These are phyloP conservation scores for Aspergillus arachidicola DNA, from an alignment of 2,329 filamentous ascomycete species.

Conservation along the genomic window DNA sequence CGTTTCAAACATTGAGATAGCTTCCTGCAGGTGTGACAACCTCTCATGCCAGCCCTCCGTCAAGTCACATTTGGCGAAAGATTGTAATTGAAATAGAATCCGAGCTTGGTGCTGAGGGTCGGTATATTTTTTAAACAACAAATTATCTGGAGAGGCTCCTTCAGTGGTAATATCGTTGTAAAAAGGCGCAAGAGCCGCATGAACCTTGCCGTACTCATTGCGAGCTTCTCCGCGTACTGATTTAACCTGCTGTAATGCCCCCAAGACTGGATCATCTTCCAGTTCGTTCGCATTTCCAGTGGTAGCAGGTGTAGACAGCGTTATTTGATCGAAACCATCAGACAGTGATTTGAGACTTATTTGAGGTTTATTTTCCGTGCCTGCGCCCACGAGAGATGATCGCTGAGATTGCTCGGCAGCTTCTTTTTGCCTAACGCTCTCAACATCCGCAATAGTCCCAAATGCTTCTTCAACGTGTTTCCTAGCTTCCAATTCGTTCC, in stretches of 20 bases:
- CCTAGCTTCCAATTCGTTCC: constrained; percentile 87
- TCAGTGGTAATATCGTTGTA: constrained; percentile 79
- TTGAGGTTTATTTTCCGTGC: constrained; percentile 19
- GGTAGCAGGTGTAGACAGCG: constrained; percentile 49
- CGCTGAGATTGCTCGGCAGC: constrained; percentile 19
- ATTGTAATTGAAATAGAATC: constrained; percentile 79
- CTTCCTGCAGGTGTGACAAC: constrained; percentile 70
- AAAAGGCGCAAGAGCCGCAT: constrained; percentile 83
- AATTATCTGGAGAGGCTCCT: constrained; percentile 72
- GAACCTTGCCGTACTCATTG: constrained; percentile 87
- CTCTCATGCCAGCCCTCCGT: constrained; percentile 72
- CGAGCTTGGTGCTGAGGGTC: constrained; percentile 89
- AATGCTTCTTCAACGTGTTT: constrained; percentile 73
- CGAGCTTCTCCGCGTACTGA: constrained; percentile 84
- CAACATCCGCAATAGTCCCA: constrained; percentile 31
- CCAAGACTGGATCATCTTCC: constrained; percentile 67
- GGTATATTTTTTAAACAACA: constrained; percentile 82
- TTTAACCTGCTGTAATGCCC: constrained; percentile 68
- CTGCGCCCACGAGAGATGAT: constrained; percentile 18
- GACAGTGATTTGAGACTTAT: constrained; percentile 42
- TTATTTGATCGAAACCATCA: constrained; percentile 81
- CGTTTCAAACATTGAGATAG: constrained; percentile 84
- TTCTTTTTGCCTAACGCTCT: constrained; percentile 32
- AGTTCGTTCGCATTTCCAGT: constrained; percentile 37
- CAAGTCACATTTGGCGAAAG: constrained; percentile 80